These are phyloP conservation scores for Paramecium pentaurelia DNA, from an alignment of 73 alveolate species.

Conservation along the genomic window DNA sequence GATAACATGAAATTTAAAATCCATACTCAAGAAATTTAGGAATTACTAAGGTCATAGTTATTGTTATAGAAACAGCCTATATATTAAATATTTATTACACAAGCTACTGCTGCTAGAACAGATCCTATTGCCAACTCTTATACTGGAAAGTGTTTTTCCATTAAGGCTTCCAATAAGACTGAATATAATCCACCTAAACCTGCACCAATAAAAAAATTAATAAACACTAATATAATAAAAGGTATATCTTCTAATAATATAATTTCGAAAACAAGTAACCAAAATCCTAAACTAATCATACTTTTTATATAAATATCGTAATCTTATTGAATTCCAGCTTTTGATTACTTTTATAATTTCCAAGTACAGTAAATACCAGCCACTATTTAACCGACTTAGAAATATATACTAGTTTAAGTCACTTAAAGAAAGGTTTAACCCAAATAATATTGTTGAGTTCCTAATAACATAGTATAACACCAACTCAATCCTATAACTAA, in stretches of 20 bases:
- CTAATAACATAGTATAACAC: not conserved
- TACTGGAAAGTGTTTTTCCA: not conserved
- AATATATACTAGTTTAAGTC: not conserved
- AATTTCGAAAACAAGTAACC: not conserved
- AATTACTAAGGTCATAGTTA: not conserved
- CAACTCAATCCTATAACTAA: conserved; percentile 5
- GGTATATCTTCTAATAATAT: not conserved
- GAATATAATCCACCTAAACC: conserved; percentile 4
- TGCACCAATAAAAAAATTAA: not conserved
- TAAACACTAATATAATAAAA: not conserved
- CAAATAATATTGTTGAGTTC: not conserved
- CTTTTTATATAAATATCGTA: not conserved
- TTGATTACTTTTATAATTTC: not conserved
- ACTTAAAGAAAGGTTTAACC: not conserved
- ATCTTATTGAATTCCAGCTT: not conserved
- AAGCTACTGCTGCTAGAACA: not conserved
- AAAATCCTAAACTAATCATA: not conserved
- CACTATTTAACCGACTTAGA: not conserved
- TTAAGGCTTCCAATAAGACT: not conserved
- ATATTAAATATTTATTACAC: not conserved
- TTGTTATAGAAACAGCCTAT: not conserved
- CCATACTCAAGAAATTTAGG: not conserved
- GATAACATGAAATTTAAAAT: not conserved
- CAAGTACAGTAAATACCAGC: not conserved
- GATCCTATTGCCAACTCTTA: not conserved